Conservation (phyloP, 2,329 filamentous ascomycete genomes). For the Hypoxylon sp. region DNA sequence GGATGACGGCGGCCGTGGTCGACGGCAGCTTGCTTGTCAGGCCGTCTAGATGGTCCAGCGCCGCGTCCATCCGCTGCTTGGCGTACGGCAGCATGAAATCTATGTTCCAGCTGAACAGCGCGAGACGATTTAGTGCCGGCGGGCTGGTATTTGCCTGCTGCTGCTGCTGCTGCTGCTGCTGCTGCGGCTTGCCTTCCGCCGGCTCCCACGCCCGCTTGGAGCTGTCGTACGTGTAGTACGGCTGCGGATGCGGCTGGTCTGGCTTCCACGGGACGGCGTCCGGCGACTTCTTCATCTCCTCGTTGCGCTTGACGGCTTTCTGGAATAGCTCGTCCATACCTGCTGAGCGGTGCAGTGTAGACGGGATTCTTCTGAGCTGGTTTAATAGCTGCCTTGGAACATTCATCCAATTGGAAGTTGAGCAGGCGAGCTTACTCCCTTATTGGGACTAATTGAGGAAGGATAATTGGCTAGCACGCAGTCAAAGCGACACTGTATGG, state of each 20-base stretch:
- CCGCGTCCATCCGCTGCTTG: constrained; percentile 46
- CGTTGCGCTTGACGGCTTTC: constrained; percentile 39
- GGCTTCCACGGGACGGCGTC: constrained; percentile 43
- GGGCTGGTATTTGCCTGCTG: not conserved
- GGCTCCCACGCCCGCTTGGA: constrained; percentile 40
- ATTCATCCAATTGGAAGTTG: not conserved
- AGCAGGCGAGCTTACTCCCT: not conserved
- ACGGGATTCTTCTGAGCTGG: not conserved
- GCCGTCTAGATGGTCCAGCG: constrained; percentile 43
- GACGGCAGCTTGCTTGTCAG: constrained; percentile 24
- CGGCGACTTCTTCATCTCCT: constrained; percentile 29
- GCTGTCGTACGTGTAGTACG: constrained; percentile 43
- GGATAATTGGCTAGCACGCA: not conserved
- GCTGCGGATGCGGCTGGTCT: constrained; percentile 47
- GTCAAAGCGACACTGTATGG: not conserved
- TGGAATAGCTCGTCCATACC: constrained; percentile 46
- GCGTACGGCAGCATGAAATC: constrained; percentile 52
- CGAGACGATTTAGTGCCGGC: constrained; percentile 40
- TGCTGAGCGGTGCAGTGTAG: not conserved
- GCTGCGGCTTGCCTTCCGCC: constrained; percentile 1
- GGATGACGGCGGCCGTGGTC: constrained; percentile 56
- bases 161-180: not conserved
- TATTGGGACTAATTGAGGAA: not conserved
- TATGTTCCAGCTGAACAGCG: constrained; percentile 52
- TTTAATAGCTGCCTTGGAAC: not conserved